Conservation (phyloP, 1,139 yeast species). For the Casaregolazyma suthepensis region DNA sequence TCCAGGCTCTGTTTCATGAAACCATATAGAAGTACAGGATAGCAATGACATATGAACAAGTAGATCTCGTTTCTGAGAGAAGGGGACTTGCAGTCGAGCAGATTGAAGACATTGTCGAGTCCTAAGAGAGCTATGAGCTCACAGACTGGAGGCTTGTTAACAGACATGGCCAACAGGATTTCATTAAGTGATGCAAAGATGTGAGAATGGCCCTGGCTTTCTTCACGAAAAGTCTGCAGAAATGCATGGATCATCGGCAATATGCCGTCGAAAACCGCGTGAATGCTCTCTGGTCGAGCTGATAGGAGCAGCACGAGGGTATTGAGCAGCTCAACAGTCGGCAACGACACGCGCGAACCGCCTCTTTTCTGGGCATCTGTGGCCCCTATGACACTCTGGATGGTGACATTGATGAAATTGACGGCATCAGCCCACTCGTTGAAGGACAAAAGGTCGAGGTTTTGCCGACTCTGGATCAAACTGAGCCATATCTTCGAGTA, state of each 20-base stretch:
- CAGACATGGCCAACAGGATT: conserved; percentile 6
- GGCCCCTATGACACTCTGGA: background rate
- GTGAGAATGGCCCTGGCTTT: conserved; percentile 17
- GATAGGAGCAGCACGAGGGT: conserved; percentile 1
- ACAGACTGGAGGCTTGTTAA: conserved; percentile 13
- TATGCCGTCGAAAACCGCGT: conserved; percentile 2
- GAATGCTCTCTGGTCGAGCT: conserved; percentile 1
- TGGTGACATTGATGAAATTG: background rate
- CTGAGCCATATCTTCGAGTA: conserved; percentile 13
- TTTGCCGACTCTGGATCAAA: conserved; percentile 14
- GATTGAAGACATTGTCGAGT: conserved; percentile 11
- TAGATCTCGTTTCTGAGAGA: conserved; percentile 23
- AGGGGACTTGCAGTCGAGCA: conserved; percentile 20
- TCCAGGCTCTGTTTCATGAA: background rate
- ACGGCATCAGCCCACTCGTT: conserved; percentile 21
- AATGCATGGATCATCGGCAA: conserved; percentile 10
- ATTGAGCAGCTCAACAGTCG: conserved; percentile 4
- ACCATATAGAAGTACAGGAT: conserved; percentile 10
- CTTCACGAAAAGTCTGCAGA: conserved; percentile 13
- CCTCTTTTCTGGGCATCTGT: background rate
- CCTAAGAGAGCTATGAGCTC: conserved; percentile 17
- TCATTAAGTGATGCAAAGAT: conserved; percentile 15
- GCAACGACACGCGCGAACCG: background rate
- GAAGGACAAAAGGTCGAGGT: conserved; percentile 22
- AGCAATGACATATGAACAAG: conserved; percentile 19